These are phyloP conservation scores for Saccharomyces hybrid DNA, from an alignment of 1,139 yeast species.

Conservation along the genomic window DNA sequence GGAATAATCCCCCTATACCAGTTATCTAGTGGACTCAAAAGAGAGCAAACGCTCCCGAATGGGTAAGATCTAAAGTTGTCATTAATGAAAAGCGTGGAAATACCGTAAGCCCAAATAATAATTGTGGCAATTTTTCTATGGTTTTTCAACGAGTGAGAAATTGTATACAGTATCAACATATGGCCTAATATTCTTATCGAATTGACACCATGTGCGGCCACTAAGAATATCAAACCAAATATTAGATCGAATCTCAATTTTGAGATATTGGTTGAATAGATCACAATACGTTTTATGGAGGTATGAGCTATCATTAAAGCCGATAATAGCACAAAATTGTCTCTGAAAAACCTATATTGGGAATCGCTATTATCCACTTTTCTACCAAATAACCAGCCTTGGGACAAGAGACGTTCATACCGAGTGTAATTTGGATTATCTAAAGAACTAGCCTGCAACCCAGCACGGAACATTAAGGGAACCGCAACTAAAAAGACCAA, in stretches of 20 bases:
- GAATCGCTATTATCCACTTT: conserved; percentile 83
- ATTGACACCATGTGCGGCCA: conserved; percentile 75
- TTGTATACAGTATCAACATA: conserved; percentile 44
- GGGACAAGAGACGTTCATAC: conserved; percentile 52
- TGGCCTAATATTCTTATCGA: conserved; percentile 53
- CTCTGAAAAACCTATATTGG: conserved; percentile 82
- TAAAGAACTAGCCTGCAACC: conserved; percentile 72
- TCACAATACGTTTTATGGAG: conserved; percentile 37
- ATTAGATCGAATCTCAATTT: conserved; percentile 50
- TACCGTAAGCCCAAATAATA: conserved; percentile 67
- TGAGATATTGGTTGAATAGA: conserved; percentile 35
- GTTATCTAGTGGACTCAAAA: conserved; percentile 44
- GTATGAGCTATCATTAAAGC: conserved; percentile 51
- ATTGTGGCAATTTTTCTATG: conserved; percentile 28
- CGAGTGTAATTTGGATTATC: conserved; percentile 63
- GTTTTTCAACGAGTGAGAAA: conserved; percentile 40
- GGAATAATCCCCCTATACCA: conserved; percentile 66
- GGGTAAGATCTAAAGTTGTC: conserved; percentile 54
- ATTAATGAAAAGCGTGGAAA: conserved; percentile 67
- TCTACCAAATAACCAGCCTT: conserved; percentile 73
- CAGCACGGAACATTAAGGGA: conserved; percentile 75
- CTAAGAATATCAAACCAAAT: conserved; percentile 62
- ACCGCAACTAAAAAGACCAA: conserved; percentile 58
- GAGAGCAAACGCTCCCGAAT: conserved; percentile 37
- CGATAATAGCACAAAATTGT: conserved; percentile 58